A percentile compares a stretch with the other conserved stretches of the same genome.
These are phyloP conservation scores for Alisma plantagoaquatica DNA, from an alignment of 106 monocot genomes.

Conservation along the genomic window DNA sequence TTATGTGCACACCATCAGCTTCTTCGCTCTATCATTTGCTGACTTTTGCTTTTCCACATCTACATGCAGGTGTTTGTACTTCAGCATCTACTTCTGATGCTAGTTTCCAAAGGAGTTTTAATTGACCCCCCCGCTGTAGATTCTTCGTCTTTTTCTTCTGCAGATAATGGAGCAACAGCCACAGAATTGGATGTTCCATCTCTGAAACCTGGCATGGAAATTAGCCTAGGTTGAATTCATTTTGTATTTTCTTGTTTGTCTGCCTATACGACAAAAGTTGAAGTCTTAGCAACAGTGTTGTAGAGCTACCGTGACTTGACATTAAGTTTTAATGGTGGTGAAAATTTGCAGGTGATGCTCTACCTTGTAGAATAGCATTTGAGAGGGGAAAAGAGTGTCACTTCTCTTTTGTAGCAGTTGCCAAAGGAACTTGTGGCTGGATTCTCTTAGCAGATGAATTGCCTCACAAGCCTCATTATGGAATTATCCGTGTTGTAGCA, in stretches of 20 bases:
- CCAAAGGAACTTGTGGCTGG: conserved; percentile 76
- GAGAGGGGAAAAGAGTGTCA: conserved; percentile 94
- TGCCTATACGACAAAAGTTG: too few relatives aligned
- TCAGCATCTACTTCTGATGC: conserved; percentile 70
- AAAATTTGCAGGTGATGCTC: conserved; percentile 42
- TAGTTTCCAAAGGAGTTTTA: conserved; percentile 49
- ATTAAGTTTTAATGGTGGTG: conserved; percentile 6
- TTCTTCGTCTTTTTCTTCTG: conserved; percentile 34
- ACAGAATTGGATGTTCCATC: conserved; percentile 40
- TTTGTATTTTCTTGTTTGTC: background rate
- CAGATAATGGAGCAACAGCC: conserved; percentile 21
- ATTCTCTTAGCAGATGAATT: conserved; percentile 78
- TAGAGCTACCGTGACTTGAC: background rate
- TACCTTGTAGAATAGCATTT: conserved; percentile 96
- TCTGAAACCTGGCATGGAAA: conserved; percentile 83
- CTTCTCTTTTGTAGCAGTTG: conserved; percentile 68
- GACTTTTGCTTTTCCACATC: too few relatives aligned
- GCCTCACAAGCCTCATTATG: conserved; percentile 42
- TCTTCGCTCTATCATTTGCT: too few relatives aligned
- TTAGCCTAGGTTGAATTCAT: conserved; percentile 50
- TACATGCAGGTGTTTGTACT: conserved; percentile 97
- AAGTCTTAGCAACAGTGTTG: background rate
- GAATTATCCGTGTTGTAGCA: conserved; percentile 74
- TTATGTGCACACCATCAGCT: too few relatives aligned
- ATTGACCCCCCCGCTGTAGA: conserved; percentile 51